Evolutionary conservation across 75 land plant species (phyloP), one percentile per base, ranked within the genome.

Genomic region (Adiantum capillusveneris): DNA sequence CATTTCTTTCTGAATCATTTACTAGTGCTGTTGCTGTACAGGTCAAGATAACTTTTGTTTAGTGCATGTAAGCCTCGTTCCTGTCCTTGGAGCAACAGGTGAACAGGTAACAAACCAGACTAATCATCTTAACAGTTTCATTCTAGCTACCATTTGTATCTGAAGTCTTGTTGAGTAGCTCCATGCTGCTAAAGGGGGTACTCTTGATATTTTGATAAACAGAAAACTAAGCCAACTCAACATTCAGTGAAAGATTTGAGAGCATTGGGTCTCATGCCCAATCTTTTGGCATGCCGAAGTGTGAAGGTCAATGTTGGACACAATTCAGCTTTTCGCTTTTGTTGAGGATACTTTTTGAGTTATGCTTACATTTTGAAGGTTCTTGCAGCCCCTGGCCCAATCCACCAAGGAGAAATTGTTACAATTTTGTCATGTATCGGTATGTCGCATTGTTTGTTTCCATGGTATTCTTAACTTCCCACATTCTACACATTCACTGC

Each of bases 181-280:
- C n/a, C n/a, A n/a, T n/a, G n/a, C n/a, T n/a, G n/a, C n/a, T n/a
- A n/a, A n/a, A n/a, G n/a, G n/a, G n/a, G n/a, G n/a, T n/a, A n/a
- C n/a, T n/a, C n/a, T n/a, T n/a, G n/a, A n/a, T n/a, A n/a, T 24
- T 24, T 22, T 53, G 55, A 53, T 53, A 46, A 46, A 6, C 74
- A 92, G 97, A 92, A 92, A 85, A 92, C 97, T 24, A 92, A 92
- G 73, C 97, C 97, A 53, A 92, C 97, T 22, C 97, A 92, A 54
- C 97, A 92, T 58, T 89, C 96, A 75, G 97, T 92, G 3, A 70
- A 87, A 30, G 89, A 74, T 29, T 64, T 92, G 25, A 69, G 97
- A 65, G 88, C 84, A 29, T 62, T 85, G 58, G 97, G 97, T 37
- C 70, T 92, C 62, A 88, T 84, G 34, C 97, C 97, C 13, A 65